phyloP scores from a whole-genome alignment of 345 rosid species.

The Lepidium didymum region DNA sequence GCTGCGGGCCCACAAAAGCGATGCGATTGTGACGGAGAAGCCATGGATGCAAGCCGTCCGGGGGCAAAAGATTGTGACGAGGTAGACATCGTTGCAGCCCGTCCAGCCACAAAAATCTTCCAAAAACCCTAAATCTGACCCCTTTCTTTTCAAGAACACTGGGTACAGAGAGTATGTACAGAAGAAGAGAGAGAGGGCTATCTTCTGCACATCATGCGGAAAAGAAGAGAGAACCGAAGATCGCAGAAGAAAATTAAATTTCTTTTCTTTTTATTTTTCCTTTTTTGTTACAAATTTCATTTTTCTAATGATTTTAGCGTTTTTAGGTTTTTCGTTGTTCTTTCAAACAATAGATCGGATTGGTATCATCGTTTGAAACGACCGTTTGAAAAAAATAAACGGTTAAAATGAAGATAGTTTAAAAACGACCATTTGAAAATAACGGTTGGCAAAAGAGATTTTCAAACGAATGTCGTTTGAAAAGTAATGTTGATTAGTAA shows the following conservation, averaged over 20 bases:
- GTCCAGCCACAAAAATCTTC: conserved; percentile 5
- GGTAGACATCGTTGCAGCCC: conserved; percentile 43
- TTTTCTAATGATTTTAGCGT: background rate
- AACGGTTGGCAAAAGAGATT: too few relatives aligned
- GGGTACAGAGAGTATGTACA: conserved; percentile 27
- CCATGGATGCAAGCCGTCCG: conserved; percentile 37
- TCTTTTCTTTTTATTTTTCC: background rate
- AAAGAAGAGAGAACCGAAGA: conserved; percentile 17
- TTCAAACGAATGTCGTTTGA: too few relatives aligned
- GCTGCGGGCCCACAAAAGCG: conserved; percentile 47
- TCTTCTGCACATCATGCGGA: conserved; percentile 18
- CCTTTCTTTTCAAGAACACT: background rate
- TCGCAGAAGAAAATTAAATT: conserved; percentile 13
- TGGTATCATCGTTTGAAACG: too few relatives aligned
- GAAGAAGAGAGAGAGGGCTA: conserved; percentile 14
- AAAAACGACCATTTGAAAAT: too few relatives aligned
- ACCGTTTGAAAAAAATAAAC: too few relatives aligned
- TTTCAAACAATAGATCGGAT: too few relatives aligned
- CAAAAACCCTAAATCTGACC: conserved; percentile 30
- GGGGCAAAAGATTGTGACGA: conserved; percentile 48
- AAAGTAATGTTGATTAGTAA: too few relatives aligned
- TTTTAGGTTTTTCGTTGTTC: conserved; percentile 6
- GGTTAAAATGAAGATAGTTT: too few relatives aligned
- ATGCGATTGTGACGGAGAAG: conserved; percentile 53
- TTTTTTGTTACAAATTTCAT: background rate